Evolutionary conservation across 257 asterid species (phyloP), one percentile per base, ranked within the genome.

Genomic region (Hygrophila difformis): DNA sequence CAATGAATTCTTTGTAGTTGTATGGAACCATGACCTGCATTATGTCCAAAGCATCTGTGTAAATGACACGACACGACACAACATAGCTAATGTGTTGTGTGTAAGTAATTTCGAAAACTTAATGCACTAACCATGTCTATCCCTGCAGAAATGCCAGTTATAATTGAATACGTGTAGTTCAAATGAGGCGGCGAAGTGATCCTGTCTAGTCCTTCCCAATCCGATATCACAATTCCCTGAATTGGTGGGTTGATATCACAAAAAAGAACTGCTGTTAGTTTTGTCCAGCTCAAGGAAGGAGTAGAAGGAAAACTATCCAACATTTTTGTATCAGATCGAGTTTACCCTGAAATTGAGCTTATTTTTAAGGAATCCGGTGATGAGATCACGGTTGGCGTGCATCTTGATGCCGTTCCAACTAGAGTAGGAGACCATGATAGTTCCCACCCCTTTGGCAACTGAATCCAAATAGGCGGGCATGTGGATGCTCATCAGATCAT

Each of bases 391-490:
- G 34, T 81, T n/a, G n/a, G n/a, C n/a, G n/a, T 77, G 80, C 55
- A 38, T 81, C n/a, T n/a, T n/a, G n/a, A n/a, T n/a, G 93, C 93
- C 93, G 5, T 81, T 81, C 84, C 79, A 69, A 55, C 93, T 81
- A 3, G 93, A 75, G 57, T 81, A 81, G 20, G 87, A 81, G 60
- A 77, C 5, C 84, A 81, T 81, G 51, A 81, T 47, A 0, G 80
- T 67, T 0, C 78, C 72, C 2, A 81, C 87, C 10, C 93, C 88
- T 40, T 77, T 67, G 44, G 60, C 60, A 57, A 81, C 50, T 9
- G 93, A 51, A 57, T 72, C 48, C 12, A 56, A 61, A 63, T 77
- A 81, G 18, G 67, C 71, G 0, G 78, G 71, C 87, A 81, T 75
- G 41, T 77, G 93, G 45, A 81, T 81, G 16, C 71, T 54, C n/a